A percentile compares a stretch with the other conserved stretches of the same genome.
phyloP scores from a whole-genome alignment of 2,329 filamentous ascomycete species.

The Aspergillus viridinutans region DNA sequence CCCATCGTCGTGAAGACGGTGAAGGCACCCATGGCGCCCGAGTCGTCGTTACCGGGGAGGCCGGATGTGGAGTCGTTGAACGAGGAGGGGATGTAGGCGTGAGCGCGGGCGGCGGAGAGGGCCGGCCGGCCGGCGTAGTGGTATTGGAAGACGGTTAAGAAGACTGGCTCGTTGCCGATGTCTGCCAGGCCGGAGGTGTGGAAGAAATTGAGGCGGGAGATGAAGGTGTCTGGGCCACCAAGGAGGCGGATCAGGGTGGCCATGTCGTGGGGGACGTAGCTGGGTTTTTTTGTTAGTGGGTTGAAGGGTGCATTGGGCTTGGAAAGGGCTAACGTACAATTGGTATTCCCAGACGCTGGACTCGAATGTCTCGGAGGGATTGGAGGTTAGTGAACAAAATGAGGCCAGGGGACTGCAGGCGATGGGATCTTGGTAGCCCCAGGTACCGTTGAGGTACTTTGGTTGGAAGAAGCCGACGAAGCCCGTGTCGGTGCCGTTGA shows the following conservation, averaged over 20 bases:
- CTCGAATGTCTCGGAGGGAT: constrained; percentile 30
- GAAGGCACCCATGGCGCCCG: constrained; percentile 66
- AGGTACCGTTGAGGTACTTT: constrained; percentile 63
- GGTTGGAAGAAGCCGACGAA: constrained; percentile 71
- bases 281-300: constrained; percentile 38
- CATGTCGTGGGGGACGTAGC: constrained; percentile 54
- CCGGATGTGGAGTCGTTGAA: constrained; percentile 56
- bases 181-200: constrained; percentile 62
- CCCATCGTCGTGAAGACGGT: constrained; percentile 65
- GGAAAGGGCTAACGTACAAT: constrained; percentile 47
- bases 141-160: constrained; percentile 63
- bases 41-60: constrained; percentile 66
- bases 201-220: constrained; percentile 58
- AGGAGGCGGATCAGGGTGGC: constrained; percentile 53
- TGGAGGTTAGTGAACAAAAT: constrained; percentile 30
- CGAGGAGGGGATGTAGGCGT: constrained; percentile 60
- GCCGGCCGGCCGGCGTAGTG: constrained; percentile 64
- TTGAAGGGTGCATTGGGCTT: constrained; percentile 47
- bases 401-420: background rate
- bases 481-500: constrained; percentile 57
- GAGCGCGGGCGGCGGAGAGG: constrained; percentile 47
- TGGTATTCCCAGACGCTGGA: constrained; percentile 36
- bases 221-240: constrained; percentile 55
- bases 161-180: constrained; percentile 62
- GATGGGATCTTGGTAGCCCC: constrained; percentile 53